phyloP scores from a whole-genome alignment of 257 asterid species.

The Salvia splendens region DNA sequence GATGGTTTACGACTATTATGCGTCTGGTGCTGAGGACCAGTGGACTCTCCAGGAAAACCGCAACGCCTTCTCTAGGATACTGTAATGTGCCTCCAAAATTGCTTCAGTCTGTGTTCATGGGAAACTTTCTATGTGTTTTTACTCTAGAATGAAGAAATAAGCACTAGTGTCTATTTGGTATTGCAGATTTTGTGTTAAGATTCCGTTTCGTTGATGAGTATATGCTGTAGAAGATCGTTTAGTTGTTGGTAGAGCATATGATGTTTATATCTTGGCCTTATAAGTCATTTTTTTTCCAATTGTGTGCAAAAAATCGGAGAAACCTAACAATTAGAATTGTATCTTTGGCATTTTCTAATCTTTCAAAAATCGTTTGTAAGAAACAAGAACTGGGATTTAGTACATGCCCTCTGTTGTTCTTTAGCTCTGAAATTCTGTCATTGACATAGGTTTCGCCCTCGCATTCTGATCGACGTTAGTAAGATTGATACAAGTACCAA shows the following conservation, averaged over 20 bases:
- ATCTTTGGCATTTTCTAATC: not conserved
- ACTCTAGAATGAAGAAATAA: not conserved
- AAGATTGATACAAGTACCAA: conserved; percentile 58
- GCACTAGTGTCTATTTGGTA: too few relatives aligned
- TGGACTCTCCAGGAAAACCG: conserved; percentile 75
- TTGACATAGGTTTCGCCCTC: conserved; percentile 71
- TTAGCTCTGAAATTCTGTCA: not conserved
- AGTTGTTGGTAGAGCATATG: not conserved
- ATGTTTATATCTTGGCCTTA: not conserved
- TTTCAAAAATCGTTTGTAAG: not conserved
- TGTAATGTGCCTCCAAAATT: conserved; percentile 42
- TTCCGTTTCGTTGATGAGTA: not conserved
- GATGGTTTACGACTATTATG: conserved; percentile 70
- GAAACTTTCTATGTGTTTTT: not conserved
- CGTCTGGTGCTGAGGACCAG: conserved; percentile 77
- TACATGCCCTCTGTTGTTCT: not conserved
- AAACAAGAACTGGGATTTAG: not conserved
- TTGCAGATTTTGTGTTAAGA: not conserved
- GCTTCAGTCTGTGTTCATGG: not conserved
- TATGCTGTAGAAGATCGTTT: not conserved
- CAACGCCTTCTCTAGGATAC: conserved; percentile 61
- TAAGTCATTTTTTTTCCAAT: not conserved
- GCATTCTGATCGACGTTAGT: conserved; percentile 81
- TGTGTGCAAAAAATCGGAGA: not conserved
- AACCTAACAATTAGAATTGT: not conserved